These are phyloP conservation scores for Lichina pygmaea DNA, from an alignment of 495 filamentous ascomycete species.

Conservation along the genomic window DNA sequence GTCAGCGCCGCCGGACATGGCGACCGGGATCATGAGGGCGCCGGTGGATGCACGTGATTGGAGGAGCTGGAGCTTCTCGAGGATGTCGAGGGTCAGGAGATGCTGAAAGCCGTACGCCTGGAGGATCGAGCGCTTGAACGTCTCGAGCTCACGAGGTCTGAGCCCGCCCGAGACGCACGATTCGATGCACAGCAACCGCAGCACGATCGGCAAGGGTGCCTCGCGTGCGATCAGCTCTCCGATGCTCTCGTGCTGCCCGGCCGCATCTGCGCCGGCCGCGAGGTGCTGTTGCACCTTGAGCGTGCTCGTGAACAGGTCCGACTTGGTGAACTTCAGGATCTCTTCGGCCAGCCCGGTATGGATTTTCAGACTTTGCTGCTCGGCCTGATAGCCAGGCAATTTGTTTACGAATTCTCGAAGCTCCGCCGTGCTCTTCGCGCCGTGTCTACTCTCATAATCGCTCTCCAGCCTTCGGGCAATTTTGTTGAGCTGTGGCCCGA, in stretches of 20 bases:
- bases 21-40: constrained; percentile 34
- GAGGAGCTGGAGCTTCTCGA: constrained; percentile 76
- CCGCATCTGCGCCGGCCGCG: constrained; percentile 71
- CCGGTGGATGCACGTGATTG: constrained; percentile 41
- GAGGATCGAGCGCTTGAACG: constrained; percentile 62
- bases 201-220: constrained; percentile 45
- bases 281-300: constrained; percentile 91
- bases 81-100: constrained; percentile 59
- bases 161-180: constrained; percentile 75
- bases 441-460: constrained; percentile 74
- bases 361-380: constrained; percentile 72
- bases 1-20: constrained; percentile 8
- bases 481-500: constrained; percentile 68
- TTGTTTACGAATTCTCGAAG: constrained; percentile 81
- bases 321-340: constrained; percentile 70
- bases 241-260: constrained; percentile 65
- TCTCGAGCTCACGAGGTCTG: constrained; percentile 62
- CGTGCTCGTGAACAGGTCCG: constrained; percentile 63
- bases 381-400: constrained; percentile 72
- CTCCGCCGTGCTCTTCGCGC: constrained; percentile 67
- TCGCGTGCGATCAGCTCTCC: constrained; percentile 82
- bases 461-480: constrained; percentile 66
- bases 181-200: constrained; percentile 73
- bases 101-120: constrained; percentile 93
- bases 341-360: constrained; percentile 87